phyloP scores from a whole-genome alignment of 2,329 filamentous ascomycete species.

The Hypomyces perniciosus region DNA sequence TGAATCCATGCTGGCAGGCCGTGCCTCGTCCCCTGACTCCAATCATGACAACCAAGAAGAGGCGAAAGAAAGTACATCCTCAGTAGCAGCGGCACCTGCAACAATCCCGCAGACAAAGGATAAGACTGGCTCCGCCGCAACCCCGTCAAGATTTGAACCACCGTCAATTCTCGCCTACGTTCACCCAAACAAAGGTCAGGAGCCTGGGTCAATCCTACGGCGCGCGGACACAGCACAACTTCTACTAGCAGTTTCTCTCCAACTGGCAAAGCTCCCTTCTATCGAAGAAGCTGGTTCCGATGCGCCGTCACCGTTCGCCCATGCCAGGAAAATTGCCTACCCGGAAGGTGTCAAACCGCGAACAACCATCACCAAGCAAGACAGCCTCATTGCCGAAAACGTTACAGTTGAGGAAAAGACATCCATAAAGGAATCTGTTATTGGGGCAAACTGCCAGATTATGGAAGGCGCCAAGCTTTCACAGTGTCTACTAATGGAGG shows the following conservation, averaged over 20 bases:
- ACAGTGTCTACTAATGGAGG: slow-evolving; percentile 91
- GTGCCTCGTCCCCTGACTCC: slow-evolving; percentile 21
- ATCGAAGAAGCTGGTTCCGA: slow-evolving; percentile 56
- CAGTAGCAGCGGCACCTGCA: background rate
- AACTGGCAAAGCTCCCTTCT: slow-evolving; percentile 76
- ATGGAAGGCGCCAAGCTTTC: slow-evolving; percentile 76
- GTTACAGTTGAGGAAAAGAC: slow-evolving; percentile 83
- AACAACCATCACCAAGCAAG: slow-evolving; percentile 74
- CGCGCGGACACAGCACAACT: slow-evolving; percentile 83
- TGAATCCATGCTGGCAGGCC: slow-evolving; percentile 25
- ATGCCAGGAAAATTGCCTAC: slow-evolving; percentile 73
- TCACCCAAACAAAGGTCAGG: slow-evolving; percentile 50
- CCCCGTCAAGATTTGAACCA: slow-evolving; percentile 32
- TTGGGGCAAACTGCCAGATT: slow-evolving; percentile 84
- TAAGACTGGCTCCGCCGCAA: background rate
- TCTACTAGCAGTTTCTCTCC: slow-evolving; percentile 74
- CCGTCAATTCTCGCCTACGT: slow-evolving; percentile 79
- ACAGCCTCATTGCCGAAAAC: slow-evolving; percentile 82
- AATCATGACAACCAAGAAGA: slow-evolving; percentile 17
- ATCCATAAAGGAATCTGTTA: slow-evolving; percentile 86
- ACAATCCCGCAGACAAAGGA: background rate
- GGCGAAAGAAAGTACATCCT: background rate
- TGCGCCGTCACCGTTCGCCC: slow-evolving; percentile 66
- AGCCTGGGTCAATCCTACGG: slow-evolving; percentile 61
- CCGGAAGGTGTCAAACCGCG: slow-evolving; percentile 73